Evolutionary conservation across 2,329 filamentous ascomycete genomes (phyloP).

Genomic region (Colletotrichum sublineola): DNA sequence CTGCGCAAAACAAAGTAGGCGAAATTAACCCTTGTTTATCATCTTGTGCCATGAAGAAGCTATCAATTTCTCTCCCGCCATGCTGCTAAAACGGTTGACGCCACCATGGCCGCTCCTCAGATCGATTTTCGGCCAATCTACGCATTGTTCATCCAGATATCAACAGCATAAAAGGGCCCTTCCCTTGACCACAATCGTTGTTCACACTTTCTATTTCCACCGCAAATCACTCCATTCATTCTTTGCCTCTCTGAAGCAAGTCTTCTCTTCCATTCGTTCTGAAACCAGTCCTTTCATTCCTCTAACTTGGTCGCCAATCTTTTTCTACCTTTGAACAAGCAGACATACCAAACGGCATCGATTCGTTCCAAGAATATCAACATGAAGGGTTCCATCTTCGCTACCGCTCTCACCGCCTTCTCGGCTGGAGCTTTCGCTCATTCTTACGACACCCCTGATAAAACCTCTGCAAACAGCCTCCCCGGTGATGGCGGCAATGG

Average conservation of each 20-base stretch:
- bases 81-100: not conserved
- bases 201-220: not conserved
- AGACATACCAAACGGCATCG: not conserved
- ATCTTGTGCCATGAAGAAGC: not conserved
- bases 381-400: conserved; percentile 26
- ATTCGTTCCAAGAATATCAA: not conserved
- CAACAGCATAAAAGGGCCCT: not conserved
- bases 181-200: not conserved
- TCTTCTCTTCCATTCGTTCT: not conserved
- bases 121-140: not conserved
- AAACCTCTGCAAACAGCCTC: not conserved
- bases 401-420: conserved; percentile 14
- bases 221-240: not conserved
- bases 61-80: not conserved
- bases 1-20: not conserved
- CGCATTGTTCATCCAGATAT: not conserved
- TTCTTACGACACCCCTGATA: not conserved
- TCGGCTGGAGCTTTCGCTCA: conserved; percentile 4
- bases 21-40: not conserved
- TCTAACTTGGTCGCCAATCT: not conserved
- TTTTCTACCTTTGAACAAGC: not conserved
- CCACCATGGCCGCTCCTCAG: not conserved
- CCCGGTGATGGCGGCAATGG: not conserved
- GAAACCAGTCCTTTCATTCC: not conserved
- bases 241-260: not conserved